A percentile compares a stretch with the other conserved stretches of the same genome.
phyloP scores from a whole-genome alignment of 306 rosid genomes.

The Cucurbita ficifolia region DNA sequence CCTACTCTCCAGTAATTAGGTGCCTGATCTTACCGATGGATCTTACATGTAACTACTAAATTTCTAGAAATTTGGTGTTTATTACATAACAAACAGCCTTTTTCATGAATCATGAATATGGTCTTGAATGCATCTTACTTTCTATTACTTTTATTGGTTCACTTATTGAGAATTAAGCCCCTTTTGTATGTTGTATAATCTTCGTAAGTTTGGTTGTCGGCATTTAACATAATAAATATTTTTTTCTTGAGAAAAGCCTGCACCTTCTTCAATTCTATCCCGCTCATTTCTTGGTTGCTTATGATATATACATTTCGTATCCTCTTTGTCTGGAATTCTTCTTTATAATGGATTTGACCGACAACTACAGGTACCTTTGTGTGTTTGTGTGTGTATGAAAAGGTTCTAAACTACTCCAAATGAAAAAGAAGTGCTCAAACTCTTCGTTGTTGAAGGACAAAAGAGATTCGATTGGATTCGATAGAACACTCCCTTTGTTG shows the following conservation, averaged over 20 bases:
- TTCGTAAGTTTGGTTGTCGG: too few species aligned
- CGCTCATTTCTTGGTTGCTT: neutral
- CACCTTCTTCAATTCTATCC: too few species aligned
- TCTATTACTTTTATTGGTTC: too few species aligned
- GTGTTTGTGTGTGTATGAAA: neutral
- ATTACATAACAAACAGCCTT: too few species aligned
- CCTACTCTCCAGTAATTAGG: neutral
- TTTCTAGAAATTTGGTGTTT: too few species aligned
- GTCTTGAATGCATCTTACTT: neutral
- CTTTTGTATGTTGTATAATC: neutral
- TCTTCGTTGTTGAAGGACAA: neutral
- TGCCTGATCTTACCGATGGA: neutral
- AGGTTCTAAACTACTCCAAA: neutral
- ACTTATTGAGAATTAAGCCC: too few species aligned
- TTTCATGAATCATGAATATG: neutral
- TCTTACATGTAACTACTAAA: too few species aligned
- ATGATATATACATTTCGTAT: neutral
- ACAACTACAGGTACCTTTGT: conserved; percentile 50
- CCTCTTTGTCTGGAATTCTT: conserved; percentile 33
- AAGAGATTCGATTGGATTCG: too few species aligned
- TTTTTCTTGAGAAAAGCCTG: too few species aligned
- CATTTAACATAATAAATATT: too few species aligned
- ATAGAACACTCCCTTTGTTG: too few species aligned
- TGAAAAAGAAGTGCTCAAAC: neutral
- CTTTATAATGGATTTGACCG: conserved; percentile 43